These are phyloP conservation scores for Gleditsia sinensis DNA, from an alignment of 306 rosid genomes.

Conservation along the genomic window DNA sequence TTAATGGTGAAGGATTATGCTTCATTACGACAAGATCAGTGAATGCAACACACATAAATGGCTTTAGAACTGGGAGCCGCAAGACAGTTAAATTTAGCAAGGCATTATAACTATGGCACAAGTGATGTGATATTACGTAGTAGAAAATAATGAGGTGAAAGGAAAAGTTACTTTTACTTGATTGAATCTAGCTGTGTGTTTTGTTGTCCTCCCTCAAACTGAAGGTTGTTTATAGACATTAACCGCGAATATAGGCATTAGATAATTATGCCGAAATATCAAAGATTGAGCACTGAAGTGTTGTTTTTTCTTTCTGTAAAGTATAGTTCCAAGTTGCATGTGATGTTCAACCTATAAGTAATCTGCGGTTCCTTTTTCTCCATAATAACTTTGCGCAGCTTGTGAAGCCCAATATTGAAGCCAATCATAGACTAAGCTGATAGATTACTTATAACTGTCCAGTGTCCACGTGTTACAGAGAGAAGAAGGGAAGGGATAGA, in stretches of 20 bases:
- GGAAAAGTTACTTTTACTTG: slow-evolving; percentile 23
- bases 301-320: slow-evolving; percentile 11
- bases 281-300: slow-evolving; percentile 10
- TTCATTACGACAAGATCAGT: slow-evolving; percentile 26
- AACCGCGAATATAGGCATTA: background rate
- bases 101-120: slow-evolving; percentile 7
- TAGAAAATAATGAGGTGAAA: slow-evolving; percentile 17
- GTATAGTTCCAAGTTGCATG: slow-evolving; percentile 15
- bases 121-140: background rate
- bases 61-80: background rate
- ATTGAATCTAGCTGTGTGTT: background rate
- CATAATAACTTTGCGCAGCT: background rate
- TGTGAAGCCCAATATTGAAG: background rate
- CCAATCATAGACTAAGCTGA: background rate
- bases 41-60: slow-evolving; percentile 11
- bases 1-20: slow-evolving; percentile 71
- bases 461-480: too few species aligned
- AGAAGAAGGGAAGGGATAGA: background rate
- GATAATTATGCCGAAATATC: slow-evolving; percentile 9
- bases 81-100: background rate
- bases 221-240: background rate
- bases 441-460: background rate
- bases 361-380: slow-evolving; percentile 16
- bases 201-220: background rate
- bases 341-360: slow-evolving; percentile 21